Percentiles rank a stretch among this genome's conserved stretches.
Evolutionary conservation across 805 yeast species (phyloP).

Genomic region (Yamadazyma nakazawae): DNA sequence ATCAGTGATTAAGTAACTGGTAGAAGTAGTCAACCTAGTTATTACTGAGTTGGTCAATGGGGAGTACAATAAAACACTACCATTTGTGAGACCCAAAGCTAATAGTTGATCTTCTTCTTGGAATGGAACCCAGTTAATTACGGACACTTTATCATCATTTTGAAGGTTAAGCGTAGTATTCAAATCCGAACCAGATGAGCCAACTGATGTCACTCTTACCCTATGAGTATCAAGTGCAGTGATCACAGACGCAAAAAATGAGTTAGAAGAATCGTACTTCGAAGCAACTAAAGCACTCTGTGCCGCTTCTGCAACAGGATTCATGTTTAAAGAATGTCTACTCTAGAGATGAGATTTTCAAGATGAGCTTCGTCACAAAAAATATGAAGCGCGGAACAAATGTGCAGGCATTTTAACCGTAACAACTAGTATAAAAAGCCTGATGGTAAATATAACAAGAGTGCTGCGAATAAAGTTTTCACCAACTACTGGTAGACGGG

Average conservation of each 20-base stretch:
- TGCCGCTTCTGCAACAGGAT: conserved; percentile 7
- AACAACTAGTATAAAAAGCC: too few species aligned
- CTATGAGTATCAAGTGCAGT: conserved; percentile 71
- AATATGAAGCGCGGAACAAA: conserved; percentile 1
- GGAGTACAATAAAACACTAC: conserved; percentile 61
- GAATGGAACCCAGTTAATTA: conserved; percentile 49
- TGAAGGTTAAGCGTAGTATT: conserved; percentile 52
- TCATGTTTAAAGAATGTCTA: conserved; percentile 1
- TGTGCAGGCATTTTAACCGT: conserved; percentile 1
- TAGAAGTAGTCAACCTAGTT: conserved; percentile 47
- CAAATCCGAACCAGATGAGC: conserved; percentile 39
- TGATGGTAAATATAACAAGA: too few species aligned
- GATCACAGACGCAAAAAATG: conserved; percentile 59
- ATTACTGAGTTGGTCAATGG: conserved; percentile 60
- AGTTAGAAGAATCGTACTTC: conserved; percentile 60
- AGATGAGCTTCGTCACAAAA: conserved; percentile 13
- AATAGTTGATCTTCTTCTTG: conserved; percentile 44
- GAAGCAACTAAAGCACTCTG: conserved; percentile 36
- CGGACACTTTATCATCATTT: conserved; percentile 47
- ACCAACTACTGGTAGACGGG: background rate
- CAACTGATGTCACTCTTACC: conserved; percentile 56
- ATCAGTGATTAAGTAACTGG: conserved; percentile 47
- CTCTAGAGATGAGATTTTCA: conserved; percentile 7
- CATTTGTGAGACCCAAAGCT: conserved; percentile 63
- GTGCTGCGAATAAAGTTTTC: too few species aligned